Conservation (phyloP, 2,329 filamentous ascomycete genomes). For the Xylaria hypoxylon region DNA sequence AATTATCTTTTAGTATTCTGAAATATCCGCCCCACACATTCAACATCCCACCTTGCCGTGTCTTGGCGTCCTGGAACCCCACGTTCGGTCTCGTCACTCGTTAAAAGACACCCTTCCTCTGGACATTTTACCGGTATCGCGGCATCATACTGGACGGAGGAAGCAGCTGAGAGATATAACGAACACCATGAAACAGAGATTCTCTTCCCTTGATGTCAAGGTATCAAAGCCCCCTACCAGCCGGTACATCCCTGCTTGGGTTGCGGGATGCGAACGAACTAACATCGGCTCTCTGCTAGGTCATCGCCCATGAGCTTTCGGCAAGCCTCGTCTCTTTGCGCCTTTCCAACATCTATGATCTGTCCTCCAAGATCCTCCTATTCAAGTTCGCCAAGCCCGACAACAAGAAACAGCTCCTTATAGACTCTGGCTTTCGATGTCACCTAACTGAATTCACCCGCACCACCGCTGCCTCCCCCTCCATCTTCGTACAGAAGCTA, state of each 20-base stretch:
- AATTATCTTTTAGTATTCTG: conserved; percentile 1
- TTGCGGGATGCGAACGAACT: neutral
- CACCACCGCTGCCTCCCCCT: conserved; percentile 85
- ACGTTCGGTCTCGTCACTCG: conserved; percentile 19
- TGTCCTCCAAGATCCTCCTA: conserved; percentile 94
- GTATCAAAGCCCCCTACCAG: conserved; percentile 48
- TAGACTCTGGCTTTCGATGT: conserved; percentile 96
- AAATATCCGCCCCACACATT: conserved; percentile 9
- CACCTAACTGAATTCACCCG: conserved; percentile 93
- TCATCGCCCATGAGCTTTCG: conserved; percentile 93
- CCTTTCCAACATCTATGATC: conserved; percentile 93
- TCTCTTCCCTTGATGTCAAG: conserved; percentile 69
- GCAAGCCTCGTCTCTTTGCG: conserved; percentile 80
- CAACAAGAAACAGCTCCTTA: conserved; percentile 86
- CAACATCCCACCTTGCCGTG: conserved; percentile 28
- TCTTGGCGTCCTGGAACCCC: conserved; percentile 30
- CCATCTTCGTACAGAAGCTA: conserved; percentile 84
- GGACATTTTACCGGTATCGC: neutral
- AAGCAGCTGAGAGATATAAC: neutral
- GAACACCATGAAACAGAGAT: conserved; percentile 66
- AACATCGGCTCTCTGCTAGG: conserved; percentile 61
- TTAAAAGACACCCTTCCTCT: conserved; percentile 6
- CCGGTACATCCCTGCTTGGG: too few species aligned
- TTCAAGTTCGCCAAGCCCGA: conserved; percentile 95
- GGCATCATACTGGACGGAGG: neutral